Base-by-base conservation (phyloP, 257 asterid species). In the Penstemon davidsonii region DNA sequence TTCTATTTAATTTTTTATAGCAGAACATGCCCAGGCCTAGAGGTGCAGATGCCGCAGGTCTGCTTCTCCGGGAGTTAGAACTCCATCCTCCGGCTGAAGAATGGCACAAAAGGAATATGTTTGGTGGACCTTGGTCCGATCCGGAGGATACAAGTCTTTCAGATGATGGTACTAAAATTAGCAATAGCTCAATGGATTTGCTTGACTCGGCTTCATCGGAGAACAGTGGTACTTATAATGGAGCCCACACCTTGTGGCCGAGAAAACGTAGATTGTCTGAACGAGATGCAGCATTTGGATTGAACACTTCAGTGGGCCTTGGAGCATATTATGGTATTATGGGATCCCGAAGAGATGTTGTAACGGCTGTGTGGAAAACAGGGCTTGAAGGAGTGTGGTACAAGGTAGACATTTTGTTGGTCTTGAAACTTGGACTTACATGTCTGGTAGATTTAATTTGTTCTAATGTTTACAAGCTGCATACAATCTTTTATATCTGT, bases 41-140 rank as follows among this genome's bases (percentile, higher is more conserved):
- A 82, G 99, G 99, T 76, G 97, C 97, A 59, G 99, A 94, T 83
- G 99, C 99, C 8, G 99, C 99, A n/a, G 99, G 99, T 68, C 72
- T 94, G 76, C 91, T 94, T 55, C 90, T 94, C 44, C 90, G 99
- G 61, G 99, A 94, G 83, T 75, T 94, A 82, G 99, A 94, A 80
- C 96, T 94, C 78, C 97, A 94, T 81, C 99, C 97, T 56, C 99
- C 96, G 36, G 89, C 99, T 8, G 99, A 94, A 89, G 99, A 94
- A 78, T 94, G 97, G 97, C 99, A 94, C 77, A 88, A 95, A 84
- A 81, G 90, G 80, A 87, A 94, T 79, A 91, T 94, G 99, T 87
- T 80, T 81, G 97, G 96, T 75, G 99, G 99, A 44, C 96, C 97
- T 40, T 94, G 99, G 99, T 85, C 87, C 15, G 96, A 91, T 78